These are phyloP conservation scores for Albatrellus ellisii DNA, from an alignment of 768 basidiomycete genomes.

Conservation along the genomic window DNA sequence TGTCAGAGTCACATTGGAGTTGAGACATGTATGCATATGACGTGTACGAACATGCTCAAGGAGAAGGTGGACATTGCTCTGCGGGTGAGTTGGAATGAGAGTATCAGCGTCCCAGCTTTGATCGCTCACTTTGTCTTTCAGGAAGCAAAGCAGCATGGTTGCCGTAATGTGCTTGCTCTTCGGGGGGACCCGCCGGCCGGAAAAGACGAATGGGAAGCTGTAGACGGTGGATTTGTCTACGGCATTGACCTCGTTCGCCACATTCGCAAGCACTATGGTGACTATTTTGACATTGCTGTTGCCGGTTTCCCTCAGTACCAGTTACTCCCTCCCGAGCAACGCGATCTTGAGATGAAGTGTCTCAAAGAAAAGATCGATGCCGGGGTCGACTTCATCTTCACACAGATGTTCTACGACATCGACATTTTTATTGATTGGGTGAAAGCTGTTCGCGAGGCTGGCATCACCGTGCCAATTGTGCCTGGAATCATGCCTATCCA, in stretches of 20 bases:
- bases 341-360: slow-evolving; percentile 65
- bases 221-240: slow-evolving; percentile 81
- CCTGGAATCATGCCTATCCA: slow-evolving; percentile 95
- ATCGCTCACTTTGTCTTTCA: slow-evolving; percentile 20
- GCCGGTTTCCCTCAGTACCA: slow-evolving; percentile 86
- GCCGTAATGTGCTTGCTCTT: slow-evolving; percentile 85
- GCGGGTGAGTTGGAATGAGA: slow-evolving; percentile 32
- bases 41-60: slow-evolving; percentile 97
- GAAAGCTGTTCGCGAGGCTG: slow-evolving; percentile 64
- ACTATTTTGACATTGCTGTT: slow-evolving; percentile 93
- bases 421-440: slow-evolving; percentile 91
- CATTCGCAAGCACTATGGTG: slow-evolving; percentile 69
- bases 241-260: slow-evolving; percentile 88
- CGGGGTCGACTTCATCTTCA: slow-evolving; percentile 90
- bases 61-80: slow-evolving; percentile 91
- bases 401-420: slow-evolving; percentile 97
- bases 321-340: slow-evolving; percentile 58
- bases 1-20: slow-evolving; percentile 89
- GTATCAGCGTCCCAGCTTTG: neutral
- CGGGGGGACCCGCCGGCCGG: slow-evolving; percentile 88
- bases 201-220: slow-evolving; percentile 83
- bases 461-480: slow-evolving; percentile 81
- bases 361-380: slow-evolving; percentile 88
- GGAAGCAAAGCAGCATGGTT: slow-evolving; percentile 85
- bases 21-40: slow-evolving; percentile 97